These are phyloP conservation scores for Bacidia rubella DNA, from an alignment of 495 filamentous ascomycete genomes.

Conservation along the genomic window DNA sequence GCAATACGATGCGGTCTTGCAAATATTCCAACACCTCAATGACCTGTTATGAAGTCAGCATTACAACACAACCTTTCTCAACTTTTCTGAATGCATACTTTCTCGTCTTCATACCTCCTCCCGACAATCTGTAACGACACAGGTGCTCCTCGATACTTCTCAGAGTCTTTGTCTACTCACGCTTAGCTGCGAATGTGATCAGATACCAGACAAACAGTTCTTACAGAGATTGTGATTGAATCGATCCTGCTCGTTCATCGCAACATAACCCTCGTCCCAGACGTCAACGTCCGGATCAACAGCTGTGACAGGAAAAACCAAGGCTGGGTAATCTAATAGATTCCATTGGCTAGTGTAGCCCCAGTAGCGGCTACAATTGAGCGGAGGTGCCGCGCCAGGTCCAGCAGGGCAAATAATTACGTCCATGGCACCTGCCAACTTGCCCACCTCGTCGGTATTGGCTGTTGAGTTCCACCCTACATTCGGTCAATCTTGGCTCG, in stretches of 20 bases:
- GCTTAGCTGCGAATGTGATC: background rate
- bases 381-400: slow-evolving; percentile 40
- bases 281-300: slow-evolving; percentile 28
- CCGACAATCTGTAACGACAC: slow-evolving; percentile 6
- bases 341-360: slow-evolving; percentile 58
- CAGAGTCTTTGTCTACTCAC: background rate
- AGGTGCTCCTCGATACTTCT: slow-evolving; percentile 2
- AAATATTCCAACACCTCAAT: slow-evolving; percentile 6
- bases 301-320: slow-evolving; percentile 39
- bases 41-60: background rate
- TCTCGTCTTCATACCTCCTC: slow-evolving; percentile 9
- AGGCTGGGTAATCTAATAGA: slow-evolving; percentile 48
- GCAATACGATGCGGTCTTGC: background rate
- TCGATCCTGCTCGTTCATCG: slow-evolving; percentile 28
- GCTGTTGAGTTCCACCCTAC: slow-evolving; percentile 2
- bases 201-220: slow-evolving; percentile 5
- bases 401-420: slow-evolving; percentile 48
- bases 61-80: background rate
- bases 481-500: too few relatives aligned
- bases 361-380: slow-evolving; percentile 43
- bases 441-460: background rate
- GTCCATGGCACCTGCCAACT: slow-evolving; percentile 41
- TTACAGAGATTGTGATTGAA: slow-evolving; percentile 35
- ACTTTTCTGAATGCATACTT: background rate
- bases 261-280: slow-evolving; percentile 24